Evolutionary conservation across 2,329 filamentous ascomycete species (phyloP).

Genomic region (Alternaria atra): DNA sequence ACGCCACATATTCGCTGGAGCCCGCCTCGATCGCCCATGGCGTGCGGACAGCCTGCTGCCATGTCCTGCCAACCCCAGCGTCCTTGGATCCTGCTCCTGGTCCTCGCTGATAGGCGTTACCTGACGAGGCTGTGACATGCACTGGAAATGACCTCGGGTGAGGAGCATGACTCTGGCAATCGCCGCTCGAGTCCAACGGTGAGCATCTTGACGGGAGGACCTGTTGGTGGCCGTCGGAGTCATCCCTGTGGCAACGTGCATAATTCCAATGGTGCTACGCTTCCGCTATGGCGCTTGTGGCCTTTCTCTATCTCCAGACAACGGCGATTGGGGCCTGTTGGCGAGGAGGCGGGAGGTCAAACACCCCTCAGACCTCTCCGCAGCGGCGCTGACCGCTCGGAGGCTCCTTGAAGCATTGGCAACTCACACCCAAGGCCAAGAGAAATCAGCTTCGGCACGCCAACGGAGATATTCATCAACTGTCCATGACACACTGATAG

Average conservation of each 20-base stretch:
- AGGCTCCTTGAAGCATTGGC: constrained; percentile 13
- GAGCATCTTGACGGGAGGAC: background rate
- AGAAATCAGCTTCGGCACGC: constrained; percentile 9
- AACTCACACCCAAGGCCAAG: background rate
- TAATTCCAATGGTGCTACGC: constrained; percentile 15
- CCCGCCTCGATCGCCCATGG: constrained; percentile 25
- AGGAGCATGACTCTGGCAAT: background rate
- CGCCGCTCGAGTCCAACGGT: constrained; percentile 4
- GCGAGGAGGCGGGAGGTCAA: constrained; percentile 15
- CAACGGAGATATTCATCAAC: constrained; percentile 1
- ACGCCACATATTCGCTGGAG: constrained; percentile 24
- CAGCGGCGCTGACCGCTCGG: constrained; percentile 17
- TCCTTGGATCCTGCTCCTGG: constrained; percentile 18
- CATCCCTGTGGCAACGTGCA: constrained; percentile 22
- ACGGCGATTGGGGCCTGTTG: constrained; percentile 11
- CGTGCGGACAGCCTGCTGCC: constrained; percentile 27
- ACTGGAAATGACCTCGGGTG: constrained; percentile 6
- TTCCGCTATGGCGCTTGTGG: constrained; percentile 19
- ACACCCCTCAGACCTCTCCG: constrained; percentile 4
- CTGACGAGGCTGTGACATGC: constrained; percentile 4
- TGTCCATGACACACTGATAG: constrained; percentile 10
- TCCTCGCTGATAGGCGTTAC: constrained; percentile 20
- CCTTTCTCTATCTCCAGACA: constrained; percentile 17
- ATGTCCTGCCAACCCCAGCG: constrained; percentile 23
- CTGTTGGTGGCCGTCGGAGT: constrained; percentile 6